Evolutionary conservation across 352 stramenopile genomes (phyloP).

Genomic region (Phytophthora pistaciae): DNA sequence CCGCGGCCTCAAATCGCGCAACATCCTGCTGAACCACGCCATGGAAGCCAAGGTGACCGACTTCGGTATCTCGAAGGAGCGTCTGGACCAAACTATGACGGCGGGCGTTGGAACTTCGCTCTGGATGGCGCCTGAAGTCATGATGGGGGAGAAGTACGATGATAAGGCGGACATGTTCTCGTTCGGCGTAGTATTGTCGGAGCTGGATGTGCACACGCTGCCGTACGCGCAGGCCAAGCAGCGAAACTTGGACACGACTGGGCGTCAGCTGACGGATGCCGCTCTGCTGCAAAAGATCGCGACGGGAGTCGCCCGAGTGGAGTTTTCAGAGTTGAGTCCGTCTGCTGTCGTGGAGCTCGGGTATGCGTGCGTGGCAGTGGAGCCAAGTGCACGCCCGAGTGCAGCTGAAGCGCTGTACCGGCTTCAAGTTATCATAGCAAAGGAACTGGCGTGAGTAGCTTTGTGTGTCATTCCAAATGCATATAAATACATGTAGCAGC

Average conservation of each 20-base stretch:
- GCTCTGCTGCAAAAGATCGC: too few relatives aligned
- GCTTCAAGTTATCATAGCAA: conserved; percentile 25
- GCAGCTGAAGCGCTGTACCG: conserved; percentile 5
- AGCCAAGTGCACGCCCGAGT: conserved; percentile 8
- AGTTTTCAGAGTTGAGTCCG: too few relatives aligned
- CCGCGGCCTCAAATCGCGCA: conserved; percentile 62
- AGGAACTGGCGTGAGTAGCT: conserved; percentile 3
- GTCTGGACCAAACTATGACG: neutral
- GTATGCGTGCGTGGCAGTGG: neutral
- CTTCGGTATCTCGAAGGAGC: neutral
- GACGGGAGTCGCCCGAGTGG: too few relatives aligned
- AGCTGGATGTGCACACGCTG: conserved; percentile 2
- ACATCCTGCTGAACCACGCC: conserved; percentile 37
- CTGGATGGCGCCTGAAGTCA: neutral
- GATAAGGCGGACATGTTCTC: neutral
- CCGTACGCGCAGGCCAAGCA: conserved; percentile 1
- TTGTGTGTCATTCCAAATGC: too few relatives aligned
- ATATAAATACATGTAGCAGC: too few relatives aligned
- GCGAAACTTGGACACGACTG: neutral
- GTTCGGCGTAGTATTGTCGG: neutral
- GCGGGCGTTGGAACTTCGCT: neutral
- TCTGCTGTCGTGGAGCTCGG: too few relatives aligned
- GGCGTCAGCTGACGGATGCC: too few relatives aligned
- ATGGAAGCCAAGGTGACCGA: neutral
- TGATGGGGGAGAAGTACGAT: neutral